phyloP scores from a whole-genome alignment of 768 basidiomycete species.

The Xerocomellus dryophilus region DNA sequence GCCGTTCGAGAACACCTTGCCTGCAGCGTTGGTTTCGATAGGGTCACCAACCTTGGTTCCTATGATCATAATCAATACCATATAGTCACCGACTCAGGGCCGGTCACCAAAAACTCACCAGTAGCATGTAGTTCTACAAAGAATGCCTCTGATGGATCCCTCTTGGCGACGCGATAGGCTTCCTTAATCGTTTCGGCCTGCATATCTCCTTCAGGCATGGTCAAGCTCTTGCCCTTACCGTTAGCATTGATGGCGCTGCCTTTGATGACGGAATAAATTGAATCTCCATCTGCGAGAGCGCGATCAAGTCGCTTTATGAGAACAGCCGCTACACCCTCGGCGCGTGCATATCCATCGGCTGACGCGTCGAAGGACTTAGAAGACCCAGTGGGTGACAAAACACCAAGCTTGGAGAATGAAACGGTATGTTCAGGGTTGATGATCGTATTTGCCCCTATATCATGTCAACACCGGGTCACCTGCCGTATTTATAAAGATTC shows the following conservation, averaged over 20 bases:
- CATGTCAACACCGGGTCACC: background rate
- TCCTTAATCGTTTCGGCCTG: slow-evolving; percentile 34
- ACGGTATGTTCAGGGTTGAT: slow-evolving; percentile 28
- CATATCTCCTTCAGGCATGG: slow-evolving; percentile 35
- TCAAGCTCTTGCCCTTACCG: slow-evolving; percentile 35
- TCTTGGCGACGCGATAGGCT: slow-evolving; percentile 29
- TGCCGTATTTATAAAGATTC: no score
- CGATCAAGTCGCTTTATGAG: slow-evolving; percentile 35
- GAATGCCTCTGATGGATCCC: slow-evolving; percentile 40
- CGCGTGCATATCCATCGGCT: slow-evolving; percentile 33
- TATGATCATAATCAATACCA: slow-evolving; percentile 4
- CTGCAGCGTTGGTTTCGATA: slow-evolving; percentile 49
- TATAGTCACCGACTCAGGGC: background rate
- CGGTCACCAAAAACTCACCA: slow-evolving; percentile 19
- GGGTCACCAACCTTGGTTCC: slow-evolving; percentile 48
- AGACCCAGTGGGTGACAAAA: slow-evolving; percentile 36
- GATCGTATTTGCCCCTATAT: slow-evolving; percentile 28
- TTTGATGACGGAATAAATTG: slow-evolving; percentile 30
- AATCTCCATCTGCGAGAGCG: slow-evolving; percentile 31
- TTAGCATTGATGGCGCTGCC: slow-evolving; percentile 35
- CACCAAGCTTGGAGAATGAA: slow-evolving; percentile 28
- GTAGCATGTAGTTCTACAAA: slow-evolving; percentile 52
- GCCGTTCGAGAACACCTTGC: slow-evolving; percentile 31
- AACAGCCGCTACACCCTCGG: slow-evolving; percentile 31
- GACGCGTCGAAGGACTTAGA: slow-evolving; percentile 33